Evolutionary conservation across 176 grass and related monocot species (phyloP), one percentile per base, ranked within the genome.

Genomic region (Paspalum notatum): DNA sequence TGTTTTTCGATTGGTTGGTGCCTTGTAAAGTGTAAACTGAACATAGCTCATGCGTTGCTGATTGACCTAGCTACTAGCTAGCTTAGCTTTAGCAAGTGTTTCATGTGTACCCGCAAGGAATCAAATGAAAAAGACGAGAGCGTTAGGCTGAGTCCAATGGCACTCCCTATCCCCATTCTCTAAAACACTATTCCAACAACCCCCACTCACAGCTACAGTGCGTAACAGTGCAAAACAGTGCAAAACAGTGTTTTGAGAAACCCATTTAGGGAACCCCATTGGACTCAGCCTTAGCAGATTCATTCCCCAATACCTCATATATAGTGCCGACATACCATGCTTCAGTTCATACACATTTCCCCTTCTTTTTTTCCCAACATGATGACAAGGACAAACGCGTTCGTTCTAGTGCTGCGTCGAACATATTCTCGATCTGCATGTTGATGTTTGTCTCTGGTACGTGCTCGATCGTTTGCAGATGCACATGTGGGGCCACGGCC

Each of bases 401-500:
- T 76, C 79, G 56, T 17, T 76, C 39, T 52, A 73, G 43, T 20
- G 45, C 21, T 14, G 56, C 4, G 3, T 60, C 27, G 59, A 72
- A 83, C 45, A 76, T 69, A 74, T 72, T 83, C 58, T 2, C n/a
- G n/a, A n/a, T n/a, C n/a, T n/a, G n/a, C n/a, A n/a, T n/a, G n/a
- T n/a, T n/a, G n/a, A n/a, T n/a, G n/a, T n/a, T n/a, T n/a, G n/a
- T n/a, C n/a, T n/a, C n/a, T n/a, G n/a, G n/a, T n/a, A n/a, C n/a
- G n/a, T n/a, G n/a, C n/a, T n/a, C n/a, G n/a, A n/a, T n/a, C n/a
- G n/a, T n/a, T n/a, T n/a, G 72, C 85, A 99, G 97, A 99, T 99
- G 97, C 97, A 99, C 61, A 99, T 99, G 97, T 99, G 97, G 97
- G 93, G 97, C 62, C 97, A 99, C 82, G 97, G 97, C 4, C 85